These are phyloP conservation scores for Neolecta irregularis DNA, from an alignment of 1,139 yeast genomes.

Conservation along the genomic window DNA sequence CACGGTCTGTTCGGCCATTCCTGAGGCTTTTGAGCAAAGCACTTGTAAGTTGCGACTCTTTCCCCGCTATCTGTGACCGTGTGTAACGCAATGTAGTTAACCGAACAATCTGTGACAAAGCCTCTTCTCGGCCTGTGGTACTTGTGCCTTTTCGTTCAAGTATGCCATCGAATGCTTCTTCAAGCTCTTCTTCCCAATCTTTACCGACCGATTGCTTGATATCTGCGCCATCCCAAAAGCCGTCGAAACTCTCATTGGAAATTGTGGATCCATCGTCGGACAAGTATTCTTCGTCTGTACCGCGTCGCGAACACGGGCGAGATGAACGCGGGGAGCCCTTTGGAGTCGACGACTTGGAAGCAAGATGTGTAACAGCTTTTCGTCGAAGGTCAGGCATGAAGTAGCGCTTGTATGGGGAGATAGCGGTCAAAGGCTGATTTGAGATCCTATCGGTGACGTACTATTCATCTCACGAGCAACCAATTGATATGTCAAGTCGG, in stretches of 20 bases:
- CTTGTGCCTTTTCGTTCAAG: conserved; percentile 15
- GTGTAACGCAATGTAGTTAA: conserved; percentile 14
- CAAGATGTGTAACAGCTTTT: too few species aligned
- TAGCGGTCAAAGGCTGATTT: too few species aligned
- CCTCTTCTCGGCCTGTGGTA: conserved; percentile 14
- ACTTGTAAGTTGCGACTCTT: conserved; percentile 12
- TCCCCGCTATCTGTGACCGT: conserved; percentile 12
- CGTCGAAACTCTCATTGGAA: conserved; percentile 6
- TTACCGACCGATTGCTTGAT: too few species aligned
- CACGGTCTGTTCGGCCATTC: conserved; percentile 14
- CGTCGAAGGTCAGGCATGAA: too few species aligned
- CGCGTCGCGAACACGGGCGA: conserved; percentile 9
- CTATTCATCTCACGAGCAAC: too few species aligned
- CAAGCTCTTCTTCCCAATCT: conserved; percentile 15
- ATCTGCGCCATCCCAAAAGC: conserved; percentile 9
- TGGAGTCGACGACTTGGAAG: too few species aligned
- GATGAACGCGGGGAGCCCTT: too few species aligned
- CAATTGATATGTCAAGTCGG: too few species aligned
- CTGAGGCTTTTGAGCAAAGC: conserved; percentile 12
- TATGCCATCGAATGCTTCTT: conserved; percentile 12
- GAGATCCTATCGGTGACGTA: too few species aligned
- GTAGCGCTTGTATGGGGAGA: too few species aligned
- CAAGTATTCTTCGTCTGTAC: conserved; percentile 14
- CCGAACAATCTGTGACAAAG: conserved; percentile 12
- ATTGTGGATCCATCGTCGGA: conserved; percentile 14